phyloP scores from a whole-genome alignment of 176 grass and related monocot genomes.

The Rhynchospora tenuis region DNA sequence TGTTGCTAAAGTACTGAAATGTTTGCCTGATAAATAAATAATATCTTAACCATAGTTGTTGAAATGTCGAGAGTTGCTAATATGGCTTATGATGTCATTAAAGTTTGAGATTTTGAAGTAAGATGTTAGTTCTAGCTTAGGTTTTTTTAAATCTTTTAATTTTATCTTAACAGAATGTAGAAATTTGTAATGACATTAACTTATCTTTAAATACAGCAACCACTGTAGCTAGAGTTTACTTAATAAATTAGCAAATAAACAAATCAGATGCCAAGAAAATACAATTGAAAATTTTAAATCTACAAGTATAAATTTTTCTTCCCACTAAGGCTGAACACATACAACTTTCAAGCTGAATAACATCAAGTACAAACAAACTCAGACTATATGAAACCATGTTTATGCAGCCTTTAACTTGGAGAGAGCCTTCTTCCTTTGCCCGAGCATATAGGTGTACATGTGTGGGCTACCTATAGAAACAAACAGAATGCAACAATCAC shows the following conservation, averaged over 20 bases:
- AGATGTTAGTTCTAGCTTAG: not conserved
- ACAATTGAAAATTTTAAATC: not conserved
- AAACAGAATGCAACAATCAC: not conserved
- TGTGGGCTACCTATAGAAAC: constrained; percentile 39
- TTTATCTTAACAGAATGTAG: not conserved
- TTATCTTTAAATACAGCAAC: not conserved
- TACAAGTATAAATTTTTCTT: not conserved
- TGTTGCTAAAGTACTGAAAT: not conserved
- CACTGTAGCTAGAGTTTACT: not conserved
- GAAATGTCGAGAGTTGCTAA: not conserved
- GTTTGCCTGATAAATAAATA: not conserved
- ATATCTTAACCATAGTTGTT: not conserved
- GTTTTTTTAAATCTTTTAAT: not conserved
- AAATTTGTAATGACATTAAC: not conserved
- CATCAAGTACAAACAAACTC: not conserved
- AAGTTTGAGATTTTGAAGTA: not conserved
- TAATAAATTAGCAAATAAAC: not conserved
- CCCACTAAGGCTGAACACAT: not conserved
- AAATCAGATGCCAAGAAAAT: not conserved
- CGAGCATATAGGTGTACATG: constrained; percentile 50
- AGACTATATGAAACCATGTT: not conserved
- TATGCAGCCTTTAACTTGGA: constrained; percentile 41
- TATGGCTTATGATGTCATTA: not conserved
- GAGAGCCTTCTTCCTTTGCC: constrained; percentile 48
- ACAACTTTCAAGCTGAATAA: constrained; percentile 3